Percentiles rank a stretch among this genome's conserved stretches.
phyloP scores from a whole-genome alignment of 2,329 filamentous ascomycete species.

The Aspergillus spinulosporus region DNA sequence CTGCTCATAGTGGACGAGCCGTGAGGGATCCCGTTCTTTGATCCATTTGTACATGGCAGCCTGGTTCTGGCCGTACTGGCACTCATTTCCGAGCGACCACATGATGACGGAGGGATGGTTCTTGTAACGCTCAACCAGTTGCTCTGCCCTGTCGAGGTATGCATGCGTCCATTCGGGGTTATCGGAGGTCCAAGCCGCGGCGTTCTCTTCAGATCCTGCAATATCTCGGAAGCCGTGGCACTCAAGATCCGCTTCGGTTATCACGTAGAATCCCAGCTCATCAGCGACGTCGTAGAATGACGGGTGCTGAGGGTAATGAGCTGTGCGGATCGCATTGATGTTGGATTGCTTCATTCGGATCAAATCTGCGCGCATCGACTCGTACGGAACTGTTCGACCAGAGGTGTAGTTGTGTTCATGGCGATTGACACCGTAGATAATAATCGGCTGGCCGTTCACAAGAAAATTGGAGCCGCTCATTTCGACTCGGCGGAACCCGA shows the following conservation, averaged over 20 bases:
- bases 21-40: constrained; percentile 57
- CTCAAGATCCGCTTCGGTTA: constrained; percentile 15
- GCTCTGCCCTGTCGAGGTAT: constrained; percentile 66
- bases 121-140: constrained; percentile 68
- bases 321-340: constrained; percentile 68
- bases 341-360: constrained; percentile 70
- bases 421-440: constrained; percentile 65
- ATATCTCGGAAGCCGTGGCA: constrained; percentile 16
- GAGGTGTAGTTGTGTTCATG: constrained; percentile 69
- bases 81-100: constrained; percentile 73
- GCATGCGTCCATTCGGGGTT: constrained; percentile 39
- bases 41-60: constrained; percentile 66
- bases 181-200: constrained; percentile 15
- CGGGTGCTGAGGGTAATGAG: constrained; percentile 61
- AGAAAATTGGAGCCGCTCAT: constrained; percentile 54
- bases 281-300: constrained; percentile 15
- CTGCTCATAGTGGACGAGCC: constrained; percentile 67
- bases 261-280: constrained; percentile 15
- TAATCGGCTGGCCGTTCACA: constrained; percentile 63
- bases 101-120: constrained; percentile 70
- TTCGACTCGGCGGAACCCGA: constrained; percentile 67
- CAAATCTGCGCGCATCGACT: constrained; percentile 63
- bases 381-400: constrained; percentile 63
- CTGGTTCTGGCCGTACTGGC: constrained; percentile 70
- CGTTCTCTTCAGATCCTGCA: constrained; percentile 3